Percentiles rank a stretch among this genome's conserved stretches.
phyloP scores from a whole-genome alignment of 345 rosid genomes.

The Eucalyptus regnans region DNA sequence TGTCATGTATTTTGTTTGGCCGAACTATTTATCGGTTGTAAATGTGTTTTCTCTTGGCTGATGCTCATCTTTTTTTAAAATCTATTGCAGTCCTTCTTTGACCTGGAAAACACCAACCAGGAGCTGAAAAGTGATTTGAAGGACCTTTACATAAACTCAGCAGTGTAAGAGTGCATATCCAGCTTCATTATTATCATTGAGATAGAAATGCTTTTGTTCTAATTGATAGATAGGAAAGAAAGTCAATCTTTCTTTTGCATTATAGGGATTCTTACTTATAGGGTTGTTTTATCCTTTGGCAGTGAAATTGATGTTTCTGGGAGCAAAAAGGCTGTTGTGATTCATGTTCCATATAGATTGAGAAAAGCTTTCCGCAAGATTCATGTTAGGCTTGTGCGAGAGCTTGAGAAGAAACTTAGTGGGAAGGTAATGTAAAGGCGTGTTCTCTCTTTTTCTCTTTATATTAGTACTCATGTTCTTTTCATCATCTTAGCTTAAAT shows the following conservation, averaged over 20 bases:
- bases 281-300: neutral
- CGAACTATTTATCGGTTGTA: neutral
- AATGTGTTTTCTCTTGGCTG: neutral
- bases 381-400: slow-evolving; percentile 79
- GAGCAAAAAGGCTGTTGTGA: slow-evolving; percentile 62
- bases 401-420: slow-evolving; percentile 84
- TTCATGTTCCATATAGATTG: slow-evolving; percentile 69
- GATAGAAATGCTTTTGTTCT: neutral
- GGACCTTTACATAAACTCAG: slow-evolving; percentile 72
- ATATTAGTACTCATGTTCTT: neutral
- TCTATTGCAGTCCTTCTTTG: slow-evolving; percentile 51
- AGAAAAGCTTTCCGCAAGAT: slow-evolving; percentile 72
- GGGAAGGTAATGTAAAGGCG: slow-evolving; percentile 36
- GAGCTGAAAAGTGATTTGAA: slow-evolving; percentile 83
- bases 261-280: too few species aligned
- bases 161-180: slow-evolving; percentile 28
- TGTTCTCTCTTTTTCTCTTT: too few species aligned
- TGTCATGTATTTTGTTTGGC: neutral
- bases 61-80: neutral
- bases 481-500: neutral
- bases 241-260: neutral
- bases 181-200: neutral
- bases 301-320: slow-evolving; percentile 81
- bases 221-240: neutral
- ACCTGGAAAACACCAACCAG: slow-evolving; percentile 67